phyloP scores from a whole-genome alignment of 495 filamentous ascomycete species.

The Daldinia concentrica region DNA sequence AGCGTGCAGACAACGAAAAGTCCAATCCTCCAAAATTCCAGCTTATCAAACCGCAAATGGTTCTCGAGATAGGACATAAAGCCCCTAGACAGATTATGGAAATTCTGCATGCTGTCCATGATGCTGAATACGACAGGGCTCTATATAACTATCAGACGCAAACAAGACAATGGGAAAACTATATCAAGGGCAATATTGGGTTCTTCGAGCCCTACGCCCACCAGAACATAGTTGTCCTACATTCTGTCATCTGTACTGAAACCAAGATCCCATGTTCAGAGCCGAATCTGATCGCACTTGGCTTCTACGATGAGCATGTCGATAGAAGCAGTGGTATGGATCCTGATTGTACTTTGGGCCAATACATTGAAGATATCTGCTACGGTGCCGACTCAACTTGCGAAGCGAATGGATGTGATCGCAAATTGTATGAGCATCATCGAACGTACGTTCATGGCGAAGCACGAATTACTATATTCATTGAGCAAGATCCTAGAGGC shows the following conservation, averaged over 20 bases:
- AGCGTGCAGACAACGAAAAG: conserved; percentile 66
- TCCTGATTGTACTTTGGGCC: conserved; percentile 90
- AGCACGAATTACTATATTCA: conserved; percentile 88
- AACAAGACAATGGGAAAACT: conserved; percentile 93
- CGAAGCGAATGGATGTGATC: conserved; percentile 84
- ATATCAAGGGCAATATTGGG: conserved; percentile 81
- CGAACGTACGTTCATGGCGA: conserved; percentile 97
- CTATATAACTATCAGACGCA: conserved; percentile 94
- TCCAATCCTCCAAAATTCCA: conserved; percentile 75
- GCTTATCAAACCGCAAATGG: conserved; percentile 93
- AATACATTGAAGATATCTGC: conserved; percentile 94
- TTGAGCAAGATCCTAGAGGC: conserved; percentile 69
- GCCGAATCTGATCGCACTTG: conserved; percentile 83
- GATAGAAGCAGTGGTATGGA: conserved; percentile 68
- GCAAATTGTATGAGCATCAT: conserved; percentile 91
- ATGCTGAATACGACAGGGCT: conserved; percentile 95
- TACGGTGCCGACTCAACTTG: conserved; percentile 77
- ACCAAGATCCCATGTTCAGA: conserved; percentile 93
- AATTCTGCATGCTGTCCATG: conserved; percentile 90
- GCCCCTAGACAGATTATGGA: conserved; percentile 88
- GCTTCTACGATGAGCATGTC: conserved; percentile 90
- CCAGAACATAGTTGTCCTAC: conserved; percentile 94
- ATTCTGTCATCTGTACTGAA: conserved; percentile 88
- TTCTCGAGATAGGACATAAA: conserved; percentile 78
- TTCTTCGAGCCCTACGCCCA: conserved; percentile 94